These are phyloP conservation scores for Ogataea pini DNA, from an alignment of 805 yeast genomes.

Conservation along the genomic window DNA sequence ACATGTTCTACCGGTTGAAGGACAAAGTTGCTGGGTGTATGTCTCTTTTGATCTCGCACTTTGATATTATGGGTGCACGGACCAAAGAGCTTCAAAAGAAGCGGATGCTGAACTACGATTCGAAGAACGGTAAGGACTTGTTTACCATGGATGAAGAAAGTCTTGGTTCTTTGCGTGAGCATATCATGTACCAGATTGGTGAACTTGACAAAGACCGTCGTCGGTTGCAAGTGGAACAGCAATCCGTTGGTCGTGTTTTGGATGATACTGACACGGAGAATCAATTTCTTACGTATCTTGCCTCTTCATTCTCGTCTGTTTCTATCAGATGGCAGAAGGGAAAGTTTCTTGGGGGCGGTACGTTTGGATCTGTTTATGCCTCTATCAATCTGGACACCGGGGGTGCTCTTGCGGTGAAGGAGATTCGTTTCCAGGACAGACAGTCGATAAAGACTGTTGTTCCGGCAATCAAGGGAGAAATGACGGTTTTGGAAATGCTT, in stretches of 20 bases:
- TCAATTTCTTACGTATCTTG: conserved; percentile 80
- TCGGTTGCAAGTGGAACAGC: conserved; percentile 43
- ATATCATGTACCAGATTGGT: conserved; percentile 64
- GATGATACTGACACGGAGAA: conserved; percentile 87
- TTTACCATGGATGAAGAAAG: conserved; percentile 55
- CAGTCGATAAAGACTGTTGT: conserved; percentile 82
- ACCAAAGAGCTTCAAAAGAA: conserved; percentile 68
- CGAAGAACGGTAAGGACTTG: conserved; percentile 49
- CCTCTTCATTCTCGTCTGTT: conserved; percentile 84
- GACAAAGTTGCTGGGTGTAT: conserved; percentile 91
- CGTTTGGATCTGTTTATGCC: conserved; percentile 92
- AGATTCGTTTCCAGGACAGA: conserved; percentile 85
- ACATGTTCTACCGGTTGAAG: conserved; percentile 70
- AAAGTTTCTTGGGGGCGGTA: conserved; percentile 88
- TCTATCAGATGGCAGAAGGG: conserved; percentile 98
- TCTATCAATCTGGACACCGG: conserved; percentile 94
- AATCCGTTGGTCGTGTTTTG: conserved; percentile 79
- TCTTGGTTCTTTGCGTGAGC: conserved; percentile 60
- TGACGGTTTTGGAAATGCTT: conserved; percentile 92
- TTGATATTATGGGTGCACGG: conserved; percentile 97
- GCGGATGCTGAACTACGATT: conserved; percentile 54
- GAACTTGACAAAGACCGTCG: conserved; percentile 61
- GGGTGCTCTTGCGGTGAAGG: conserved; percentile 95
- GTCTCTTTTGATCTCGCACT: conserved; percentile 90
- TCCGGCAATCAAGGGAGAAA: conserved; percentile 90